phyloP scores from a whole-genome alignment of 2,329 filamentous ascomycete species.

The Aspergillus aculeatinus region DNA sequence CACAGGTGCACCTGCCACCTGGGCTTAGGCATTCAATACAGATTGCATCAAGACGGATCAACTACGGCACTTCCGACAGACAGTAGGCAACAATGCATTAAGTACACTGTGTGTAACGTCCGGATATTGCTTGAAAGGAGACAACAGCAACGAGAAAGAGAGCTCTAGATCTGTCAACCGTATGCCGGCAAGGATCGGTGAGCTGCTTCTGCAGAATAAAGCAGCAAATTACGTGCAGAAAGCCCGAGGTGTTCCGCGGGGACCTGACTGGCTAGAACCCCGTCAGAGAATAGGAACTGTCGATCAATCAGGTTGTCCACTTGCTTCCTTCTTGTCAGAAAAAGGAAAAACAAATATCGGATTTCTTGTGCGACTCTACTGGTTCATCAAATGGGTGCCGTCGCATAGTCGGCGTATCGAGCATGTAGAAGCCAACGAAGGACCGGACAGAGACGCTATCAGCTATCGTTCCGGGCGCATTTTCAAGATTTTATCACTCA shows the following conservation, averaged over 20 bases:
- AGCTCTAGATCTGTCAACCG: constrained; percentile 12
- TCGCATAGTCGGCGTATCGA: too few species aligned
- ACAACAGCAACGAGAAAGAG: constrained; percentile 4
- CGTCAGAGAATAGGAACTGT: constrained; percentile 4
- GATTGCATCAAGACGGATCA: not conserved
- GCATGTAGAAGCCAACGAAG: too few species aligned
- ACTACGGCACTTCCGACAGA: not conserved
- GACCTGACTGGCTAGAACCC: constrained; percentile 7
- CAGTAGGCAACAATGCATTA: not conserved
- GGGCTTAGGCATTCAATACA: not conserved
- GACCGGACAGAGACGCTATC: too few species aligned
- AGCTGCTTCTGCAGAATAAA: constrained; percentile 14
- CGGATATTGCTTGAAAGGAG: not conserved
- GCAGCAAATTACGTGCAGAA: constrained; percentile 18
- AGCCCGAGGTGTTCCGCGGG: constrained; percentile 9
- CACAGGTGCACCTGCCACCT: not conserved
- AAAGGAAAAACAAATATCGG: not conserved
- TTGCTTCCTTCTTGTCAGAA: not conserved
- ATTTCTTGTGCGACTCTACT: not conserved
- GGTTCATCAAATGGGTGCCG: too few species aligned
- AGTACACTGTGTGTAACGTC: not conserved
- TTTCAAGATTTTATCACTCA: too few species aligned
- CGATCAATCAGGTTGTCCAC: not conserved
- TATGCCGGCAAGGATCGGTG: constrained; percentile 17
- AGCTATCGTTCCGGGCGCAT: too few species aligned